phyloP scores from a whole-genome alignment of 148 eudicot genomes.

The Cornus florida region DNA sequence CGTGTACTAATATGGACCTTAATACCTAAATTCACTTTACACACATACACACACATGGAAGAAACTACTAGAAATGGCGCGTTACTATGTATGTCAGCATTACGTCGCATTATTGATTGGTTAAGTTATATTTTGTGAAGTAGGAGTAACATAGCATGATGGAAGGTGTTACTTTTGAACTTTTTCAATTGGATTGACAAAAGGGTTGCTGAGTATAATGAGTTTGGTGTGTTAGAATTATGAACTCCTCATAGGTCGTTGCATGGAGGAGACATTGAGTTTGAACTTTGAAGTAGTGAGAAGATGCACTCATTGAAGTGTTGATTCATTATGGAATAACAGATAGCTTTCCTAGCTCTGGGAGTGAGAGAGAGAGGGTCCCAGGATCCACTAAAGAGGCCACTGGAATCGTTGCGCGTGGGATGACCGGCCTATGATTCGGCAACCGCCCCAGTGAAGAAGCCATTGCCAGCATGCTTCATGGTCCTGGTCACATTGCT shows the following conservation, averaged over 20 bases:
- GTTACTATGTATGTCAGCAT: neutral
- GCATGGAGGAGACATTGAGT: neutral
- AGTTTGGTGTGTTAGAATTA: neutral
- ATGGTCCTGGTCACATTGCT: neutral
- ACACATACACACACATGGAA: neutral
- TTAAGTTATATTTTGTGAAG: neutral
- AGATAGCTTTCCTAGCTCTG: neutral
- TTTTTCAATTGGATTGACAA: too few species aligned
- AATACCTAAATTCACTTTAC: neutral
- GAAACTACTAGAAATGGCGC: neutral
- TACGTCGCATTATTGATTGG: neutral
- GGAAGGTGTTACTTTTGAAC: neutral
- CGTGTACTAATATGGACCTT: neutral
- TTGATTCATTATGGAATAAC: neutral
- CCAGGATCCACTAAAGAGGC: slow-evolving; percentile 5
- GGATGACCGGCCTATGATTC: neutral
- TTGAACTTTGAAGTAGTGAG: neutral
- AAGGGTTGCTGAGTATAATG: too few species aligned
- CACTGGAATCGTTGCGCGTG: neutral
- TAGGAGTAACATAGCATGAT: neutral
- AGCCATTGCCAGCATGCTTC: neutral
- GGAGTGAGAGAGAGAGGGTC: neutral
- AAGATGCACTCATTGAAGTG: slow-evolving; percentile 1
- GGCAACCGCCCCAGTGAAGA: neutral
- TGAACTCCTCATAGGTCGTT: neutral